These are phyloP conservation scores for Paulownia fortunei DNA, from an alignment of 257 asterid species.

Conservation along the genomic window DNA sequence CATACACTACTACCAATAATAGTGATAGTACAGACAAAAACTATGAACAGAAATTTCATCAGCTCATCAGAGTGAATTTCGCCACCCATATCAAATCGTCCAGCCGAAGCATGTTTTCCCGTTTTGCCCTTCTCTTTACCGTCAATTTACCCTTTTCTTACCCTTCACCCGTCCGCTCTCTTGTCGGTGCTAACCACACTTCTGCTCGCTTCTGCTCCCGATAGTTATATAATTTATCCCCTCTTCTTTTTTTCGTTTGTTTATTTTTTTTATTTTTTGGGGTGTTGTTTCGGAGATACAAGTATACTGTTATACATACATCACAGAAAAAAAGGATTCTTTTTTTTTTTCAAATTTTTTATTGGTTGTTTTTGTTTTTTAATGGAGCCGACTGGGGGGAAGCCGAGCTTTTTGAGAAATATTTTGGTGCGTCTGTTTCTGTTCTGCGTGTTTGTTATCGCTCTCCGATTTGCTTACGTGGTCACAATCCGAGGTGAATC, in stretches of 20 bases:
- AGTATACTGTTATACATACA: constrained; percentile 27
- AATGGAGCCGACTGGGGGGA: constrained; percentile 62
- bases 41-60: constrained; percentile 31
- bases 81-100: constrained; percentile 22
- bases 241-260: not conserved
- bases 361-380: not conserved
- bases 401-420: constrained; percentile 69
- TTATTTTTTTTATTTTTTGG: not conserved
- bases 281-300: not conserved
- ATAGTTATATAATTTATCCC: constrained; percentile 27
- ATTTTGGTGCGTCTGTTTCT: constrained; percentile 71
- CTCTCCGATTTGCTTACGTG: constrained; percentile 79
- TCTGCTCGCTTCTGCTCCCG: constrained; percentile 93
- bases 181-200: constrained; percentile 95
- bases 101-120: constrained; percentile 42
- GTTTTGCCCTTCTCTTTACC: constrained; percentile 41
- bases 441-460: constrained; percentile 66
- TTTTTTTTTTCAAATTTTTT: not conserved
- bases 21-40: not conserved
- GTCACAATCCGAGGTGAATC: constrained; percentile 93
- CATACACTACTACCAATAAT: not conserved
- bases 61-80: constrained; percentile 37
- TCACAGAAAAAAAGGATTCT: constrained; percentile 21
- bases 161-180: constrained; percentile 41
- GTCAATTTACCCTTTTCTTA: constrained; percentile 41